A percentile compares a stretch with the other conserved stretches of the same genome.
Conservation (phyloP, 768 basidiomycete species). For the Suillus luteus region DNA sequence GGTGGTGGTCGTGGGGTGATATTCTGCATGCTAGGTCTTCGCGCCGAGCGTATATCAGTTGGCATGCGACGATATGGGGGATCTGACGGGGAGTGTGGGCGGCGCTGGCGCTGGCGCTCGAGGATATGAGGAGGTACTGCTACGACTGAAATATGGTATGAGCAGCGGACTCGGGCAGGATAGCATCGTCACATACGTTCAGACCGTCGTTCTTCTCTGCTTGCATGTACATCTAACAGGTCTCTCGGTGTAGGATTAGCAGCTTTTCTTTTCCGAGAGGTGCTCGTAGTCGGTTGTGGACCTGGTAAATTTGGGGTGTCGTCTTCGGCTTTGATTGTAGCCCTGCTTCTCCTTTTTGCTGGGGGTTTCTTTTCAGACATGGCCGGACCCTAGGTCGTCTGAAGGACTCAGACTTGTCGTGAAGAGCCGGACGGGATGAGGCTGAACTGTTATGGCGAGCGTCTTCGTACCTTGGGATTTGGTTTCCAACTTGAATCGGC, state of each 20-base stretch:
- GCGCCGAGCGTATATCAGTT: constrained; percentile 28
- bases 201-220: constrained; percentile 28
- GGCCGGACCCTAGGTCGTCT: constrained; percentile 14
- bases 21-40: constrained; percentile 24
- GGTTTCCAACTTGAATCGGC: constrained; percentile 9
- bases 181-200: constrained; percentile 24
- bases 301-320: constrained; percentile 9
- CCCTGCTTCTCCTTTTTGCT: constrained; percentile 23
- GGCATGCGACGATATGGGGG: constrained; percentile 28
- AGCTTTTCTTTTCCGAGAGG: constrained; percentile 31
- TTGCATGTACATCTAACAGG: constrained; percentile 19
- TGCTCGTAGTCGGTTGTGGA: constrained; percentile 13
- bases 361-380: constrained; percentile 31
- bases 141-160: constrained; percentile 21
- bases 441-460: constrained; percentile 30
- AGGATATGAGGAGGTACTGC: constrained; percentile 21
- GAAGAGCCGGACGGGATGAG: constrained; percentile 18
- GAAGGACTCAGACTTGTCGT: constrained; percentile 15
- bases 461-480: constrained; percentile 20
- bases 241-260: constrained; percentile 11
- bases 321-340: constrained; percentile 16
- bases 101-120: constrained; percentile 32
- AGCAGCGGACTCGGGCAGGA: constrained; percentile 11
- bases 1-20: constrained; percentile 24
- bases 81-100: constrained; percentile 20